Evolutionary conservation across 2,329 filamentous ascomycete genomes (phyloP), one percentile per base, ranked within the genome.

Genomic region (Aspergillus flavus): DNA sequence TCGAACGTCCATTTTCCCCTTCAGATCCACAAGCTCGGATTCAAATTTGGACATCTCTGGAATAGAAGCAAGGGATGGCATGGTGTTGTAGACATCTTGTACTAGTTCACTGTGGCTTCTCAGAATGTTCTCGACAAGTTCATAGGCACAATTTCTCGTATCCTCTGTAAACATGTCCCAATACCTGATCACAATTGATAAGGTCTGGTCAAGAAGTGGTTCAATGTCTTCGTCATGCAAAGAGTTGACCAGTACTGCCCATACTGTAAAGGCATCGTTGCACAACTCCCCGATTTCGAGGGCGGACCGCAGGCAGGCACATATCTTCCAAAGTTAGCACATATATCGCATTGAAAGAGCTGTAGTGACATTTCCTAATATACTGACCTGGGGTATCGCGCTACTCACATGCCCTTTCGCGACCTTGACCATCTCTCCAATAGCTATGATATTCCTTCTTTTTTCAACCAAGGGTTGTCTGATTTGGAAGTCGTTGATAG

Each of bases 281-380:
- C 92, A 88, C n/a, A 99, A 83, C 54, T 90, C 86, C 52, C 89
- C 84, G 57, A 91, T 87, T 19, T 90, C 85, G 64, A 98, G 85
- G 0, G 93, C 93, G 26, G 93, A 93, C 66, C 96, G 88, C 14
- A 99, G 82, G 73, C 92, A 97, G n/a, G 94, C 93, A 68, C 93
- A 93, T 61, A 98, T 94, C 89, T 94, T 71, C 61, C 43, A 12
- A 16, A 23, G n/a, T 71, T 62, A 66, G 61, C 39, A n/a, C 46
- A 48, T 52, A 63, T 30, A 45, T 46, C 10, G 12, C n/a, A 12
- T 26, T 39, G 16, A 55, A 39, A 19, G 19, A 16, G 32, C 21
- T 6, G 28, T 36, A 23, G n/a, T 23, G n/a, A 7, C n/a, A 54
- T 39, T 23, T 23, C 9, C 10, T 39, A 7, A 36, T 55, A 39